Base-by-base conservation (phyloP, 2,329 filamentous ascomycete species). In the Pleomassaria siparia region DNA sequence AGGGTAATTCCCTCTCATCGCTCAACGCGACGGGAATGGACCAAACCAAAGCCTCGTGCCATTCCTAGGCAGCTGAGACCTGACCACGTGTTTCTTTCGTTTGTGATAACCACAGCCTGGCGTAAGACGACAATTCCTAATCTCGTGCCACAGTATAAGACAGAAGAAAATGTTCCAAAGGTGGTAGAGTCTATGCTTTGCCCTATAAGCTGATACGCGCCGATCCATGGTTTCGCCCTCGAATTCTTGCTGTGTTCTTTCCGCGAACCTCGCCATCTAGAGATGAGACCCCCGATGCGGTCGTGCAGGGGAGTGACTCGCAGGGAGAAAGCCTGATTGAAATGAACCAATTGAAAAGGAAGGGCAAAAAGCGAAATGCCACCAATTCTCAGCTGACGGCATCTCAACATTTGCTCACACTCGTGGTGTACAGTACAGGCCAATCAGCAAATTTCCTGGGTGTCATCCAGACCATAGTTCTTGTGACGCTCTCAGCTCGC, bases 31-130 rank as follows among this genome's bases (percentile, higher is more conserved):
- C 16, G 11, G 26, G 13, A n/a, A 21, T 21, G 6, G 10, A 20
- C 18, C 3, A 28, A 11, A 29, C 15, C 8, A 41, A 10, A 12
- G 22, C 6, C 25, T 10, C 21, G 35, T 40, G 18, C 39, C 43
- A 26, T 25, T 12, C 22, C 29, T 50, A 47, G 44, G 48, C 48
- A 51, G 48, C 44, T 51, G 48, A 47, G 44, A 44, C 15, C 26
- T 43, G 48, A 51, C 48, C 44, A 40, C 32, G n/a, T 29, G 10
- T 41, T 13, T 41, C 11, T 18, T n/a, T 25, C 18, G n/a, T n/a
- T 7, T 16, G 25, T 25, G 15, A 24, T 11, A 24, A n/a, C 12
- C 37, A 40, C 18, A 26, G 39, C 13, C n/a, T 35, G 28, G 10
- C 26, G 39, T 41, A 28, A 41, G 39, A 41, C 39, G 25, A 4